Percentiles rank a stretch among this genome's conserved stretches.
These are phyloP conservation scores for Rhizopus arrhizus DNA, from an alignment of 371 early-diverging fungal species.

Conservation along the genomic window DNA sequence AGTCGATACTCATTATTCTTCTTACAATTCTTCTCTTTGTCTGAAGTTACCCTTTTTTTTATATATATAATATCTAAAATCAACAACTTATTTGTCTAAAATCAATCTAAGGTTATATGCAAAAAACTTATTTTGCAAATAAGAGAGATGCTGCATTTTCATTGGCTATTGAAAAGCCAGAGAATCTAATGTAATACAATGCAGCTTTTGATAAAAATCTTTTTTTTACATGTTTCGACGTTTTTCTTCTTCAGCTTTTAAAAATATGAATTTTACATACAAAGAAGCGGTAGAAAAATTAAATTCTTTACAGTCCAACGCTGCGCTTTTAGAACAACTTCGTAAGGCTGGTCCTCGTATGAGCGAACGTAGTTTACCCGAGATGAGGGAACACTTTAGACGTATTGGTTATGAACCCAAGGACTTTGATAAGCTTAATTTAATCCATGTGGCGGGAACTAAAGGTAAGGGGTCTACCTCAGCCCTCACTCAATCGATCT, in stretches of 20 bases:
- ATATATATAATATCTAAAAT: too few relatives aligned
- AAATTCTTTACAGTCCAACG: constrained; percentile 82
- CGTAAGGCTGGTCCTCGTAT: constrained; percentile 70
- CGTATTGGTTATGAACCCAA: constrained; percentile 73
- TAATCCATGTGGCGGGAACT: constrained; percentile 85
- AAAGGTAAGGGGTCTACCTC: constrained; percentile 90
- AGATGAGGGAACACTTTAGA: constrained; percentile 68
- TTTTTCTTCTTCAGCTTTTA: constrained; percentile 2
- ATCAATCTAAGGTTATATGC: too few relatives aligned
- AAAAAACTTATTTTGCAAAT: not conserved
- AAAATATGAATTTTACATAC: constrained; percentile 22
- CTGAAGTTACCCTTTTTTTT: too few relatives aligned
- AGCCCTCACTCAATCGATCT: constrained; percentile 70
- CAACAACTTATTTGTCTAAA: too few relatives aligned
- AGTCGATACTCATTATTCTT: too few relatives aligned
- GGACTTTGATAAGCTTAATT: constrained; percentile 71
- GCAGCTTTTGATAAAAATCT: not conserved
- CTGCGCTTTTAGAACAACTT: constrained; percentile 73
- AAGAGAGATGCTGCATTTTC: not conserved
- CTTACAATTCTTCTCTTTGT: too few relatives aligned
- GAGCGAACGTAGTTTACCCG: constrained; percentile 72
- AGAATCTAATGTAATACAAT: not conserved
- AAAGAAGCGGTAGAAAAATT: constrained; percentile 71
- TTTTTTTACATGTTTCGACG: constrained; percentile 3
- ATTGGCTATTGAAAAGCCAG: constrained; percentile 7